Evolutionary conservation across 2,329 filamentous ascomycete species (phyloP).

Genomic region (Endoconidiophora polonica): DNA sequence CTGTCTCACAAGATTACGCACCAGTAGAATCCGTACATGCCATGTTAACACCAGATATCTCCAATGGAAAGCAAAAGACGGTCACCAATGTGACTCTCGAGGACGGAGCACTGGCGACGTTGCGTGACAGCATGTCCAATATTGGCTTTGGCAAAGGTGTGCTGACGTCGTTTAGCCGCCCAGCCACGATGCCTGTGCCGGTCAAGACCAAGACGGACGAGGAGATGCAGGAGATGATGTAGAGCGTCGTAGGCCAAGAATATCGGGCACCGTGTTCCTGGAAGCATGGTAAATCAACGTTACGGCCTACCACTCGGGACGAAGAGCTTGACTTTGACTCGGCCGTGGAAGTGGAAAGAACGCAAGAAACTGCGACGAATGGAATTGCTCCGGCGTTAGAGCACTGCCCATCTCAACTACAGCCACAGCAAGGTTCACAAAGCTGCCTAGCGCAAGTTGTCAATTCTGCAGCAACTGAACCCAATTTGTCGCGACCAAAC

Average conservation of each 20-base stretch:
- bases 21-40: conserved; percentile 38
- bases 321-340: conserved; percentile 12
- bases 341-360: conserved; percentile 8
- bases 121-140: conserved; percentile 32
- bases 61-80: conserved; percentile 14
- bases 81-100: conserved; percentile 13
- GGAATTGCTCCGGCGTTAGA: background rate
- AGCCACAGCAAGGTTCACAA: too few relatives aligned
- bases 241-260: conserved; percentile 25
- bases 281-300: conserved; percentile 19
- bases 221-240: conserved; percentile 31
- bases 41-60: conserved; percentile 25
- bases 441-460: too few relatives aligned
- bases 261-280: conserved; percentile 20
- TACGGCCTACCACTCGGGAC: conserved; percentile 10
- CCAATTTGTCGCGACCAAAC: too few relatives aligned
- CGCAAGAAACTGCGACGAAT: conserved; percentile 1
- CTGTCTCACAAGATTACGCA: conserved; percentile 1
- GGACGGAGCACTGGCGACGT: conserved; percentile 21
- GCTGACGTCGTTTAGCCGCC: conserved; percentile 15
- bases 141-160: conserved; percentile 32
- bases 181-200: conserved; percentile 14
- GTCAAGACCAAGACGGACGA: conserved; percentile 21
- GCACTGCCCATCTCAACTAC: too few relatives aligned
- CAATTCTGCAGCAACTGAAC: too few relatives aligned